Evolutionary conservation across 495 filamentous ascomycete genomes (phyloP), one percentile per base, ranked within the genome.

Genomic region (Chaetomium fimeti): DNA sequence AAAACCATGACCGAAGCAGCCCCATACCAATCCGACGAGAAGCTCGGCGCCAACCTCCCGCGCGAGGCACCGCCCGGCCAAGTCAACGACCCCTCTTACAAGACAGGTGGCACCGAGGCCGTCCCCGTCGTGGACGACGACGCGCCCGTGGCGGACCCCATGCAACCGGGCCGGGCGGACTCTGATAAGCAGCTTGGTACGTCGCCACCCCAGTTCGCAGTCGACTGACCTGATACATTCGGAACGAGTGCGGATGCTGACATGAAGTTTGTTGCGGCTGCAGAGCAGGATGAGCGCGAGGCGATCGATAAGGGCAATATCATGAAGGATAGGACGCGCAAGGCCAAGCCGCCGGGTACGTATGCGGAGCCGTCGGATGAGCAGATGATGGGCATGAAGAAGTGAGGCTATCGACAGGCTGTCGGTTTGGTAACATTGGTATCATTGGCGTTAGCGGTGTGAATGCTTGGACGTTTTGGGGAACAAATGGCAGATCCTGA

Each of bases 291-390:
- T 64, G 84, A 86, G 2, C 66, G 67, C 1, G 82, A 85, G 25
- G 83, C 82, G 2, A 84, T 86, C 25, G 79, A 86, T 47, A 67
- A 75, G 66, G 64, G 42, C 24, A 85, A 86, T 42, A 81, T 87
- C 48, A 70, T 86, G 5, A 71, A 76, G 13, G 77, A 73, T 3
- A 77, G 77, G 57, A 85, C 81, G 9, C 71, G 82, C 16, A 76
- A 78, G 36, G 81, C 79, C 63, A 82, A 81, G 73, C 69, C 76
- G 16, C 62, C 57, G 51, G 80, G 83, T 15, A 77, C 72, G 4
- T 87, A 85, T 64, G 29, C 36, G 0, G 83, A 86, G 72, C 83
- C 82, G 18, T 75, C 75, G 22, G 82, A 85, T 73, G 83, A 85
- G 69, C 74, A 82, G 62, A 64, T 71, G 62, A 64, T 71, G 42